phyloP scores from a whole-genome alignment of 2,329 filamentous ascomycete species.

The Scytalidium lignicola region DNA sequence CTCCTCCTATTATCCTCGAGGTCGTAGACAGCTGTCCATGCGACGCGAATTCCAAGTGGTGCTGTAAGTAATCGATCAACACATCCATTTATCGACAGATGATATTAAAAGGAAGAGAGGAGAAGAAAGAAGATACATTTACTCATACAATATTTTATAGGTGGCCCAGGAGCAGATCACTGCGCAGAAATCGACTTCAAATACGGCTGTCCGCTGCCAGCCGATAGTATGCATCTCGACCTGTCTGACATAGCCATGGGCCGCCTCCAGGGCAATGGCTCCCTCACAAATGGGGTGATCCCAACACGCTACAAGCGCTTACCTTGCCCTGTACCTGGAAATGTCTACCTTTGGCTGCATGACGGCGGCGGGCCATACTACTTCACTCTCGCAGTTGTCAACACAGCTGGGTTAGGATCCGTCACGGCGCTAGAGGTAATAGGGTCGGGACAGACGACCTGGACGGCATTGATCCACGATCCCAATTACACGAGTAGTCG shows the following conservation, averaged over 20 bases:
- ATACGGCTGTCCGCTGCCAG: constrained; percentile 8
- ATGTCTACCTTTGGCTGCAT: constrained; percentile 10
- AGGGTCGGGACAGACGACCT: constrained; percentile 3
- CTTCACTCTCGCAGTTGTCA: constrained; percentile 6
- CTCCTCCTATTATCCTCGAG: constrained; percentile 12
- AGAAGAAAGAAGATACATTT: too few relatives aligned
- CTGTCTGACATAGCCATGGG: constrained; percentile 13
- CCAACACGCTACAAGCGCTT: constrained; percentile 10
- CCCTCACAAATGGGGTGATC: constrained; percentile 5
- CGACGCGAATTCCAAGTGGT: constrained; percentile 14
- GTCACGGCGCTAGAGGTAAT: constrained; percentile 6
- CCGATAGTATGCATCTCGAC: constrained; percentile 8
- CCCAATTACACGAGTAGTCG: constrained; percentile 6
- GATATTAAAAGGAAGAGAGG: too few relatives aligned
- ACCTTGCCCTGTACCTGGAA: constrained; percentile 7
- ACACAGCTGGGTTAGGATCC: constrained; percentile 7
- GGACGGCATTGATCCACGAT: constrained; percentile 7
- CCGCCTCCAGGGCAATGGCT: constrained; percentile 9
- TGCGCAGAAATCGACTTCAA: constrained; percentile 10
- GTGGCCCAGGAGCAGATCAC: constrained; percentile 8
- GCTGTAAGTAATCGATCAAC: constrained; percentile 9
- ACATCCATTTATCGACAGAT: too few relatives aligned
- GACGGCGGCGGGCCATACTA: constrained; percentile 11
- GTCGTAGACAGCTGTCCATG: constrained; percentile 14
- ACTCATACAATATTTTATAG: neutral